Percentiles rank a stretch among this genome's conserved stretches.
phyloP scores from a whole-genome alignment of 805 yeast species.

The Suhomyces pyralidae region DNA sequence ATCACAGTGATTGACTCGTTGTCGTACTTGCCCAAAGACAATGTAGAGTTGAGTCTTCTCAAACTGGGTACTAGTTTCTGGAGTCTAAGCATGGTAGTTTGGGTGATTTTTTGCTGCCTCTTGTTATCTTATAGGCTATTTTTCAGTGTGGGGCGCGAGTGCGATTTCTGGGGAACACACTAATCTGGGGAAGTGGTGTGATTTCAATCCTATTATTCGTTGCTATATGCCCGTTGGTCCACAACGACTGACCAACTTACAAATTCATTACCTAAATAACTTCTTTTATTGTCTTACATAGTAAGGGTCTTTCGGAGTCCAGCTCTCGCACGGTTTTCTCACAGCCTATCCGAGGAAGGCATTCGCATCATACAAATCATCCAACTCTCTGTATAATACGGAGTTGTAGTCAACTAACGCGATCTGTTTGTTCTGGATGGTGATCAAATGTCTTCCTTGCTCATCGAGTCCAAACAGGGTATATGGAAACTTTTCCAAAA shows the following conservation, averaged over 20 bases:
- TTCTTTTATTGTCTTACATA: background rate
- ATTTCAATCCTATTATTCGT: too few relatives aligned
- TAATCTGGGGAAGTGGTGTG: background rate
- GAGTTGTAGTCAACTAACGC: conserved; percentile 2
- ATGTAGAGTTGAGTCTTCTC: conserved; percentile 2
- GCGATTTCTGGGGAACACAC: background rate
- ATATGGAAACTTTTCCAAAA: background rate
- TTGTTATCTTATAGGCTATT: background rate
- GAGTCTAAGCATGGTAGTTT: background rate
- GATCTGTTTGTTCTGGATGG: background rate
- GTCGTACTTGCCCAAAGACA: conserved; percentile 15
- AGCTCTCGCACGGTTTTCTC: background rate
- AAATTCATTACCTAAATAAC: background rate
- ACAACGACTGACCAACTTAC: background rate
- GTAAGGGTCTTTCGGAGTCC: background rate
- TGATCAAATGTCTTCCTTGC: conserved; percentile 1
- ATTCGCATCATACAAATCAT: background rate
- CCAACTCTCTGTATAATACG: conserved; percentile 1
- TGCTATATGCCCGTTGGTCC: background rate
- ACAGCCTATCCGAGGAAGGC: background rate
- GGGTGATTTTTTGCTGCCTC: background rate
- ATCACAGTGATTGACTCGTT: conserved; percentile 23
- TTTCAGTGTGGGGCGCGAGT: background rate
- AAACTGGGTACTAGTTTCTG: background rate
- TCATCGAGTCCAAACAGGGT: background rate